These are phyloP conservation scores for Achaetomiella virescens DNA, from an alignment of 495 filamentous ascomycete genomes.

Conservation along the genomic window DNA sequence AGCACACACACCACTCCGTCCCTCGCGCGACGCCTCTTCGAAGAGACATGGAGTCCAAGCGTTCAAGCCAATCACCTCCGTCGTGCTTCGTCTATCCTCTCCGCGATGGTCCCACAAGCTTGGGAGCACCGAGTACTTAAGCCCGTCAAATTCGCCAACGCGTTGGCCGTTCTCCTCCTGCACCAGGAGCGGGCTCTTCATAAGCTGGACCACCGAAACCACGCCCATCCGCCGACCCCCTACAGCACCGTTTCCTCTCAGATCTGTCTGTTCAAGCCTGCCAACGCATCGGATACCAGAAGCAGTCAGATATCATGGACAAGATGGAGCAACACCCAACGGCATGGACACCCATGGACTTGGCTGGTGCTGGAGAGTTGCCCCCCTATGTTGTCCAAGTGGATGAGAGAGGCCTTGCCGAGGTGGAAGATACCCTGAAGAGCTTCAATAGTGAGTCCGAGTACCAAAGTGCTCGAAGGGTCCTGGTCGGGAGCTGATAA, in stretches of 20 bases:
- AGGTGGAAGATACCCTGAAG: constrained; percentile 14
- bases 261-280: too few relatives aligned
- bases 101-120: not conserved
- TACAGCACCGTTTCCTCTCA: too few relatives aligned
- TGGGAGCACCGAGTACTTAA: not conserved
- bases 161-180: not conserved
- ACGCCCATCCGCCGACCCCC: too few relatives aligned
- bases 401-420: constrained; percentile 1
- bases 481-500: constrained; percentile 2
- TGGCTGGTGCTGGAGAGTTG: not conserved
- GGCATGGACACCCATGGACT: constrained; percentile 15
- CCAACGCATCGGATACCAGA: too few relatives aligned
- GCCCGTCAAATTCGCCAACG: not conserved
- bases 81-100: not conserved
- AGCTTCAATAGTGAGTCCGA: constrained; percentile 33
- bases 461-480: not conserved
- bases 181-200: too few relatives aligned
- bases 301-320: not conserved
- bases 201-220: too few relatives aligned
- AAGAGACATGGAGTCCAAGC: not conserved
- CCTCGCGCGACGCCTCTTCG: not conserved
- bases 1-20: not conserved
- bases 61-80: not conserved
- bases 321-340: constrained; percentile 3
- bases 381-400: constrained; percentile 8